phyloP scores from a whole-genome alignment of 495 filamentous ascomycete genomes.

The Chaetomium tenue region DNA sequence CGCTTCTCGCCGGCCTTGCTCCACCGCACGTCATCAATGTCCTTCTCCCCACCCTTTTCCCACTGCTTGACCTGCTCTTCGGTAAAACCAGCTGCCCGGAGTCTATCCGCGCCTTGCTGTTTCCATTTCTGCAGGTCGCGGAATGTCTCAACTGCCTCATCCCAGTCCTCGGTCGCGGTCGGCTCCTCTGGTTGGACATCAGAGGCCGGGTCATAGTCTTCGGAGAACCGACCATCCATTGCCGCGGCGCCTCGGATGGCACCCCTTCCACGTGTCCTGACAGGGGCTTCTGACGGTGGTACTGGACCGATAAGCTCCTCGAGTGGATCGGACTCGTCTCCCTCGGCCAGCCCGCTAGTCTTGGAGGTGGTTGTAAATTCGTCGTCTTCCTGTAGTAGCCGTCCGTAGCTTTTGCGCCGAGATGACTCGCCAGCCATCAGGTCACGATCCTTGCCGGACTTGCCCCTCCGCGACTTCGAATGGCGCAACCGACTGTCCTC shows the following conservation, averaged over 20 bases:
- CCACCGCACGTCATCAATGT: conserved; percentile 76
- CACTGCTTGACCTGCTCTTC: conserved; percentile 74
- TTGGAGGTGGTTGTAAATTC: neutral
- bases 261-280: conserved; percentile 77
- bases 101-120: conserved; percentile 69
- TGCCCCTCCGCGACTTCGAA: conserved; percentile 13
- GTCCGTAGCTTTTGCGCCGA: conserved; percentile 24
- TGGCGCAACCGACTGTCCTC: conserved; percentile 10
- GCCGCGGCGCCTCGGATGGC: conserved; percentile 53
- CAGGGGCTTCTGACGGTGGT: conserved; percentile 53
- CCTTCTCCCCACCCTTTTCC: conserved; percentile 65
- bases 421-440: conserved; percentile 17
- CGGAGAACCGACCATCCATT: conserved; percentile 78
- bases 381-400: conserved; percentile 25
- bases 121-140: conserved; percentile 84
- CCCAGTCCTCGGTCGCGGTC: conserved; percentile 66
- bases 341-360: conserved; percentile 6
- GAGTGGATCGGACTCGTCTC: conserved; percentile 69
- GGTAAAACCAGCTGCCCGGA: conserved; percentile 75
- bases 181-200: conserved; percentile 65
- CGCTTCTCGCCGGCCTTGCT: conserved; percentile 71
- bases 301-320: conserved; percentile 78
- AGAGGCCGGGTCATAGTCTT: conserved; percentile 69
- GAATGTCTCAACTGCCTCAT: conserved; percentile 73
- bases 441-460: conserved; percentile 23